Conservation (phyloP, 2,329 filamentous ascomycete species). For the Pseudopyrenochaeta lycopersici region DNA sequence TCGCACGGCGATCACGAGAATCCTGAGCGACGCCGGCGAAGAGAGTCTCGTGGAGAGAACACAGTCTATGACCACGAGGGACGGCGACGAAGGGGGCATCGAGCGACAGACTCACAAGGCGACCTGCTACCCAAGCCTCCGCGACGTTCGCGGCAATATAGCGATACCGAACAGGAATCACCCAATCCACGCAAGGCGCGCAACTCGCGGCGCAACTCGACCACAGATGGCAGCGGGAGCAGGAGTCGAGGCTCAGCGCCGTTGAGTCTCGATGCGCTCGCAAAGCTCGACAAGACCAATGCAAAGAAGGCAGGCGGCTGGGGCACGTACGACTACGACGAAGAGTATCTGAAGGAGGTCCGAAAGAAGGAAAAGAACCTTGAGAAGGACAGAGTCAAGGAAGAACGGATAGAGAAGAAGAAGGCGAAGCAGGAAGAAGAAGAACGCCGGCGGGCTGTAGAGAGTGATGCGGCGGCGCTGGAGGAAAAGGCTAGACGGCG, state of each 20-base stretch:
- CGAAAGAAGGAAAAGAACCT: conserved; percentile 45
- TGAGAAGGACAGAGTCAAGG: conserved; percentile 45
- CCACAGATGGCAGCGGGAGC: conserved; percentile 38
- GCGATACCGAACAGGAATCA: conserved; percentile 43
- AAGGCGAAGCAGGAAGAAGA: conserved; percentile 52
- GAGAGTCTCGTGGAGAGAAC: conserved; percentile 26
- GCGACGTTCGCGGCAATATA: conserved; percentile 31
- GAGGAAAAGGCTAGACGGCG: conserved; percentile 34
- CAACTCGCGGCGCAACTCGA: conserved; percentile 29
- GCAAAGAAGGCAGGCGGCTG: conserved; percentile 58
- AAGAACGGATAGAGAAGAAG: conserved; percentile 46
- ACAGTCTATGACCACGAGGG: conserved; percentile 36
- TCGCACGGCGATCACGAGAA: conserved; percentile 36
- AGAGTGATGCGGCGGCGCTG: conserved; percentile 29
- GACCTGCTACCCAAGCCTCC: conserved; percentile 41
- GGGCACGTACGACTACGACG: conserved; percentile 53
- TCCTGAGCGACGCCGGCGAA: conserved; percentile 27
- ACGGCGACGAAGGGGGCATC: conserved; percentile 44
- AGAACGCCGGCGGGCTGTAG: conserved; percentile 25
- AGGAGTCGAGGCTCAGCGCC: conserved; percentile 42
- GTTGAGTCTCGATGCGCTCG: conserved; percentile 67
- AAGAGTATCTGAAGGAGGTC: conserved; percentile 49
- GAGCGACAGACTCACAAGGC: conserved; percentile 52
- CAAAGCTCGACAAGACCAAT: conserved; percentile 71
- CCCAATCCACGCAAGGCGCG: conserved; percentile 31